A percentile compares a stretch with the other conserved stretches of the same genome.
These are phyloP conservation scores for Globisporangium cystogenes DNA, from an alignment of 352 stramenopile species.

Conservation along the genomic window DNA sequence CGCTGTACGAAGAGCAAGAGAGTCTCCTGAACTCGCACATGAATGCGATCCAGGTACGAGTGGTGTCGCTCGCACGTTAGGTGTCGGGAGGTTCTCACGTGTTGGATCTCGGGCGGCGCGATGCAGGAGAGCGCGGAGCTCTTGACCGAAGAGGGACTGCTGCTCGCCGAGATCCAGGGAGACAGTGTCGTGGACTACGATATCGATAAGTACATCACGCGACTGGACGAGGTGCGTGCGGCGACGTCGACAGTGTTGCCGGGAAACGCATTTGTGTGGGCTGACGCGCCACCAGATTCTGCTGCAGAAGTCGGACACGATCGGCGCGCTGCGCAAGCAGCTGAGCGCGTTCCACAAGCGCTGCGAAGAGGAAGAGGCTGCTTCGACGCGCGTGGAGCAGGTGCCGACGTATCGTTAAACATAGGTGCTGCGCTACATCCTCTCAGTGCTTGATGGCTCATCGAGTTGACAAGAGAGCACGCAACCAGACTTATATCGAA, in stretches of 20 bases:
- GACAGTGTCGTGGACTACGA: constrained; percentile 90
- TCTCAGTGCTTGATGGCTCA: too few relatives aligned
- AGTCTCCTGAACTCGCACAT: constrained; percentile 95
- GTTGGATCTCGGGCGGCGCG: background rate
- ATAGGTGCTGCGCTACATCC: too few relatives aligned
- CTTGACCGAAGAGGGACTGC: constrained; percentile 93
- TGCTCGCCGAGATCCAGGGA: constrained; percentile 83
- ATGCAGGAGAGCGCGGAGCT: constrained; percentile 95
- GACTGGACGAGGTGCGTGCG: constrained; percentile 75
- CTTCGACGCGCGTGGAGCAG: constrained; percentile 36
- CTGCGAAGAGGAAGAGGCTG: constrained; percentile 81
- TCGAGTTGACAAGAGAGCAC: too few relatives aligned
- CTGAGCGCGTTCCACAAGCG: constrained; percentile 74
- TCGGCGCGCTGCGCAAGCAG: constrained; percentile 78
- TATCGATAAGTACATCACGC: constrained; percentile 92
- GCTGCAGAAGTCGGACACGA: constrained; percentile 88
- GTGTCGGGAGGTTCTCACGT: background rate
- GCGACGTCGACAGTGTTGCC: background rate
- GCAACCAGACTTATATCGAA: too few relatives aligned
- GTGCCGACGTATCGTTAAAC: constrained; percentile 18
- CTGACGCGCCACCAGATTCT: constrained; percentile 71
- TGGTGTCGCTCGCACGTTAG: background rate
- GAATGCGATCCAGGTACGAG: constrained; percentile 89
- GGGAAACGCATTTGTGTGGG: background rate
- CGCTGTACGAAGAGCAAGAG: constrained; percentile 96